These are phyloP conservation scores for Tremellales sp. DNA, from an alignment of 1,284 basidiomycete genomes.

Conservation along the genomic window DNA sequence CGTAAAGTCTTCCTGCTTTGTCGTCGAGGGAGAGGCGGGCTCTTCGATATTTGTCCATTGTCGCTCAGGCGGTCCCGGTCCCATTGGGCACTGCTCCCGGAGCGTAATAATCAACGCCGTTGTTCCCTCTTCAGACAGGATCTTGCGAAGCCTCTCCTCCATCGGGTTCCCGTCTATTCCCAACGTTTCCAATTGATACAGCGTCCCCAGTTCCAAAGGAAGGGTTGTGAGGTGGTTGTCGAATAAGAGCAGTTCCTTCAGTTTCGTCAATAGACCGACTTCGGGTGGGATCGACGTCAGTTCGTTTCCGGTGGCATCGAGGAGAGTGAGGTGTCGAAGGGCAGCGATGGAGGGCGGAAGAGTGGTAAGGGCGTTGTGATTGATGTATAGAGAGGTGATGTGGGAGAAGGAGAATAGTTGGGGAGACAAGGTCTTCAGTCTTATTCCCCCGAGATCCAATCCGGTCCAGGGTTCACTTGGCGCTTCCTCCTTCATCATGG, in stretches of 20 bases:
- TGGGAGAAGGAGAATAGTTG: constrained; percentile 87
- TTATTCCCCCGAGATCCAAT: constrained; percentile 93
- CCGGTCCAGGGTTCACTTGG: constrained; percentile 67
- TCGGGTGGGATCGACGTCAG: constrained; percentile 77
- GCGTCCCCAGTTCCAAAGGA: constrained; percentile 80
- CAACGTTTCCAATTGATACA: constrained; percentile 89
- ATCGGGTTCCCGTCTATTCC: constrained; percentile 96
- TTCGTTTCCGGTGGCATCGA: constrained; percentile 90
- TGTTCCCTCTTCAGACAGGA: constrained; percentile 92
- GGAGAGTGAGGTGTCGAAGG: constrained; percentile 79
- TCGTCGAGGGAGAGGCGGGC: constrained; percentile 54
- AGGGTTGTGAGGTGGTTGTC: constrained; percentile 87
- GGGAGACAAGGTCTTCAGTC: constrained; percentile 82
- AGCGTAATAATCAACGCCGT: constrained; percentile 67
- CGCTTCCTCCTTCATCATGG: constrained; percentile 33
- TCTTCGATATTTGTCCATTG: constrained; percentile 74
- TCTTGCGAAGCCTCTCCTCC: constrained; percentile 67
- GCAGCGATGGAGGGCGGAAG: constrained; percentile 81
- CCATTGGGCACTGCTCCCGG: constrained; percentile 65
- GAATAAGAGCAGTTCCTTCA: constrained; percentile 91
- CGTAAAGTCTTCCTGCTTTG: constrained; percentile 62
- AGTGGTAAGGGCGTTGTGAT: constrained; percentile 82
- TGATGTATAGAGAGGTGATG: constrained; percentile 92
- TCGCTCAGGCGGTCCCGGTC: constrained; percentile 76
- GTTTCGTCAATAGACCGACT: constrained; percentile 81